These are phyloP conservation scores for Tuber borchii DNA, from an alignment of 495 filamentous ascomycete species.

Conservation along the genomic window DNA sequence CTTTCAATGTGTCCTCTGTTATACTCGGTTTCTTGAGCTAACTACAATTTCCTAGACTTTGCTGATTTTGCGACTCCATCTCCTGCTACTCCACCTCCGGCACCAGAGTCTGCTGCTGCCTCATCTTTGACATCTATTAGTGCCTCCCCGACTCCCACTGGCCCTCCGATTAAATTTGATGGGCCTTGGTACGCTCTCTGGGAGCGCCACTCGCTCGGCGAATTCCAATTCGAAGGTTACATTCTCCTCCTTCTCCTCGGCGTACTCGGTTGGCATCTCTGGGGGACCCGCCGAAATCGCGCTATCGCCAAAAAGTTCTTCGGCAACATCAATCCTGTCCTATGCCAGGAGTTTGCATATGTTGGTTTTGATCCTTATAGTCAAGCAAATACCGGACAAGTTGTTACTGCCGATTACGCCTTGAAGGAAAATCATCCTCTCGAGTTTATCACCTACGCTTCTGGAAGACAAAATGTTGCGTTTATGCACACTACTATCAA, in stretches of 20 bases:
- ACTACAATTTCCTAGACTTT: conserved; percentile 45
- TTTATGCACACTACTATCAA: conserved; percentile 79
- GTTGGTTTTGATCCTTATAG: conserved; percentile 64
- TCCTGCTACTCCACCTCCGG: conserved; percentile 34
- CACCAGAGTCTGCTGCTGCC: conserved; percentile 44
- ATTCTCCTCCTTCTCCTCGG: conserved; percentile 67
- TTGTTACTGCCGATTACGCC: conserved; percentile 50
- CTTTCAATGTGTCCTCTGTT: conserved; percentile 22
- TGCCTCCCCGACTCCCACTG: conserved; percentile 57
- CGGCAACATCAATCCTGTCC: conserved; percentile 59
- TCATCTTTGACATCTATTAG: conserved; percentile 49
- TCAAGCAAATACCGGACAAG: conserved; percentile 34
- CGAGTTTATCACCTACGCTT: conserved; percentile 85
- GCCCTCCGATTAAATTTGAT: conserved; percentile 5
- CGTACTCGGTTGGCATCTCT: conserved; percentile 70
- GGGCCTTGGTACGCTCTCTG: conserved; percentile 89
- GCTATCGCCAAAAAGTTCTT: conserved; percentile 75
- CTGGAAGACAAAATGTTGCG: conserved; percentile 85
- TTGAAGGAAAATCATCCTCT: conserved; percentile 76
- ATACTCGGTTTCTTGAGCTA: conserved; percentile 5
- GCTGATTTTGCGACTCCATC: conserved; percentile 48
- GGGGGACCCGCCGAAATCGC: conserved; percentile 75
- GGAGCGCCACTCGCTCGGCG: conserved; percentile 70
- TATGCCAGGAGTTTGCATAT: conserved; percentile 78
- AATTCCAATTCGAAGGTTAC: conserved; percentile 82